Evolutionary conservation across 345 rosid genomes (phyloP).

Genomic region (Eucalyptus sp.): DNA sequence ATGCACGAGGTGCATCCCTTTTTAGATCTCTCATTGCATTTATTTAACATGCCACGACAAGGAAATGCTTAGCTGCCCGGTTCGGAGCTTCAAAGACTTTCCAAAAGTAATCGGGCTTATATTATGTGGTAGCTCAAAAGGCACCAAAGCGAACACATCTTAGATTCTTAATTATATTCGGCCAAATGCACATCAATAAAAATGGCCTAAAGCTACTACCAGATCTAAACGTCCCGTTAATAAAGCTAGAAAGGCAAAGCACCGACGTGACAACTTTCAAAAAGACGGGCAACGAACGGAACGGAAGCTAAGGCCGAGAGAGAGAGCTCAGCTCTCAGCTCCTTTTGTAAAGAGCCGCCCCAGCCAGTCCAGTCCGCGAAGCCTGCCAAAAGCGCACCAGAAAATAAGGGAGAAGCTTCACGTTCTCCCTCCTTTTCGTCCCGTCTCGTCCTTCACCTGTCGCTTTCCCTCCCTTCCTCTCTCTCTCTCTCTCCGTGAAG

Average conservation of each 20-base stretch:
- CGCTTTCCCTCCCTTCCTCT: background rate
- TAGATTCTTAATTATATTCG: background rate
- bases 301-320: background rate
- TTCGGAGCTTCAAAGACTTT: background rate
- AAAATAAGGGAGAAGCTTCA: background rate
- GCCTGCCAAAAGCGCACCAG: background rate
- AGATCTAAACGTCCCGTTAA: background rate
- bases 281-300: background rate
- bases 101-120: background rate
- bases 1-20: background rate
- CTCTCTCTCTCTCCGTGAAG: background rate
- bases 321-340: no score
- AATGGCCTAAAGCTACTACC: background rate
- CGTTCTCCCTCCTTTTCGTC: background rate
- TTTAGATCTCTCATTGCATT: accelerated
- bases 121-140: background rate
- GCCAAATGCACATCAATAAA: background rate
- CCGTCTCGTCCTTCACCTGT: background rate
- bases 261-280: background rate
- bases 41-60: background rate
- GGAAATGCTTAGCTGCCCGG: accelerated
- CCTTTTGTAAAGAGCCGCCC: background rate
- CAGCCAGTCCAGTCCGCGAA: background rate
- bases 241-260: background rate
- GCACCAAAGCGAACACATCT: background rate